These are phyloP conservation scores for Pseudopyrenochaeta lycopersici DNA, from an alignment of 2,329 filamentous ascomycete species.

Conservation along the genomic window DNA sequence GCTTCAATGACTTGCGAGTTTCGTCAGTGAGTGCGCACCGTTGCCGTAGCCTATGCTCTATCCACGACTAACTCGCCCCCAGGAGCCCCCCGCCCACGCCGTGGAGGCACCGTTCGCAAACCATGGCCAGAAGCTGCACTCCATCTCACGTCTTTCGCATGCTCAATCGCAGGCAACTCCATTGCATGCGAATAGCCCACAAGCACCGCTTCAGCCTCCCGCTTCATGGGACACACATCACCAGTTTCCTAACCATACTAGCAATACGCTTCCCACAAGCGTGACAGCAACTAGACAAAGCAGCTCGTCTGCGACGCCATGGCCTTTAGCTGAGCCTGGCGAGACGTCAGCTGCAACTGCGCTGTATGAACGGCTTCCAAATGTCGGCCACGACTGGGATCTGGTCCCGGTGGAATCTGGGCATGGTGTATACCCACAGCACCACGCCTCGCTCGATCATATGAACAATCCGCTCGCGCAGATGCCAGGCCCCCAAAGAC, in stretches of 20 bases:
- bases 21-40: conserved; percentile 31
- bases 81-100: conserved; percentile 30
- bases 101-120: conserved; percentile 34
- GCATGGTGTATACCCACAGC: conserved; percentile 22
- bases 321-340: conserved; percentile 20
- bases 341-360: conserved; percentile 15
- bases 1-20: conserved; percentile 27
- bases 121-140: conserved; percentile 26
- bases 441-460: conserved; percentile 14
- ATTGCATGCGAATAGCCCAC: conserved; percentile 22
- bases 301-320: conserved; percentile 21
- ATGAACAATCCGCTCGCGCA: conserved; percentile 5
- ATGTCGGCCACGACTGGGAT: conserved; percentile 30
- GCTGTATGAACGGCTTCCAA: conserved; percentile 24
- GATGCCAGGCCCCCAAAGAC: conserved; percentile 18
- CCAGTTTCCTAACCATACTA: conserved; percentile 23
- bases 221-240: conserved; percentile 27
- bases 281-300: conserved; percentile 15
- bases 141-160: conserved; percentile 32
- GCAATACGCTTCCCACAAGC: conserved; percentile 18
- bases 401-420: conserved; percentile 14
- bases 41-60: conserved; percentile 17
- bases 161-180: conserved; percentile 22
- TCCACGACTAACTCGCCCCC: conserved; percentile 25
- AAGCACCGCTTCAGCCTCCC: conserved; percentile 24